phyloP scores from a whole-genome alignment of 129 eudicot genomes.

The Deinandra increscens region DNA sequence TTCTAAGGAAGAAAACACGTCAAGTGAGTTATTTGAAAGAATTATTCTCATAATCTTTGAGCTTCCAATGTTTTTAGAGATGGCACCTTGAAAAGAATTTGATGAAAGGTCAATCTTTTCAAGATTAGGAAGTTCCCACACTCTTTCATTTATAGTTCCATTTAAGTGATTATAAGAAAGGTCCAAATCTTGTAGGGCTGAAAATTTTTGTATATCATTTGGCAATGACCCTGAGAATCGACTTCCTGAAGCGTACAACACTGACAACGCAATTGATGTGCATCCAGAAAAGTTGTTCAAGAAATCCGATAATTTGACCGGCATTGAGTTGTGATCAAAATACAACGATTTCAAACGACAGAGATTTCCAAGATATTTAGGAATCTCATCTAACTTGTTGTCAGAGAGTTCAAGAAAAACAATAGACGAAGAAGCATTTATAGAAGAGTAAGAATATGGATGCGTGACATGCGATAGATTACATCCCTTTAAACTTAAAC shows the following conservation, averaged over 20 bases:
- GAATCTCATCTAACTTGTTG: not conserved
- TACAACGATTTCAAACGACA: not conserved
- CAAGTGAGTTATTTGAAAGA: not conserved
- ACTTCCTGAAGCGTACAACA: not conserved
- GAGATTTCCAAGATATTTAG: not conserved
- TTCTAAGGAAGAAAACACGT: not conserved
- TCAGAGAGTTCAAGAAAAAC: not conserved
- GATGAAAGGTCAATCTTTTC: not conserved
- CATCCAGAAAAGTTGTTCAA: not conserved
- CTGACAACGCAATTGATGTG: not conserved
- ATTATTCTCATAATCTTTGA: not conserved
- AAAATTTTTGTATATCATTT: not conserved
- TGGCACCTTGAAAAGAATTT: not conserved
- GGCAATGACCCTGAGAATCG: not conserved
- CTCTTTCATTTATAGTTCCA: not conserved
- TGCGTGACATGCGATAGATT: not conserved
- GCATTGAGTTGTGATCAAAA: not conserved
- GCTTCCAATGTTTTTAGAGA: not conserved
- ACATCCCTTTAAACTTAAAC: not conserved
- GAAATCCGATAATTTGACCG: not conserved
- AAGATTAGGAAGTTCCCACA: not conserved
- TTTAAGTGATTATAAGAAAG: not conserved
- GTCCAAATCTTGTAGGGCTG: not conserved
- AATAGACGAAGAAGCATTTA: not conserved
- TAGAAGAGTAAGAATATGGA: not conserved